Base-by-base conservation (phyloP, 176 grass and related monocot genomes). In the Eleusine indica region DNA sequence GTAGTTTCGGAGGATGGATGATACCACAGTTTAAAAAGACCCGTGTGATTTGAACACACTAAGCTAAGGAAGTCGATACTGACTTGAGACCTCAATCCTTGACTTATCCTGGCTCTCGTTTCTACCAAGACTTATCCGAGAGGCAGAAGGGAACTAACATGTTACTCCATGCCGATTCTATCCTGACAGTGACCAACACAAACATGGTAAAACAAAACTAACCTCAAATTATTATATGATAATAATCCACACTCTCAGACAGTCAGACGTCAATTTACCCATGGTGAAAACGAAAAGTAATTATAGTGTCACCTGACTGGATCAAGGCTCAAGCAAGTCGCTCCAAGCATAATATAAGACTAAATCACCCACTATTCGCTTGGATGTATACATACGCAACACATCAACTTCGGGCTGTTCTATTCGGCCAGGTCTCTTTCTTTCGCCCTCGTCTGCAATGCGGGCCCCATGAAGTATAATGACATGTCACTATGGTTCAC, bases 391-490 rank as follows among this genome's bases (percentile, higher is more conserved):
- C 29, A 38, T 16, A 77, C 43, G 53, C 48, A 81, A 71, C 53
- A 5, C 43, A 6, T 73, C 57, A 25, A 81, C 41, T 66, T 19
- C 54, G 7, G 25, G 74, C 54, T 78, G 78, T 75, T 82, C 25
- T 78, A 67, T 16, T 47, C 41, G 48, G 38, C 68, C 44, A 52
- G 71, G 82, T 77, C 81, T 16, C 77, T 88, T 78, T 82, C 79
- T 78, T 48, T 85, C 85, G 75, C 52, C 70, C 56, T 81, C 81
- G n/a, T 53, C 89, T 87, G 69, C 30, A 32, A 54, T 5, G 51
- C 49, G 40, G 84, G 75, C 30, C 75, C 80, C 79, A 83, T 40
- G 16, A 5, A 8, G 68, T 75, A 70, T 29, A 70, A 70, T 87
- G 74, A 57, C 84, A 75, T 65, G 53, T 46, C 66, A 57, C 83